phyloP scores from a whole-genome alignment of 169 alveolate species.

The Cryptosporidium baileyi region DNA sequence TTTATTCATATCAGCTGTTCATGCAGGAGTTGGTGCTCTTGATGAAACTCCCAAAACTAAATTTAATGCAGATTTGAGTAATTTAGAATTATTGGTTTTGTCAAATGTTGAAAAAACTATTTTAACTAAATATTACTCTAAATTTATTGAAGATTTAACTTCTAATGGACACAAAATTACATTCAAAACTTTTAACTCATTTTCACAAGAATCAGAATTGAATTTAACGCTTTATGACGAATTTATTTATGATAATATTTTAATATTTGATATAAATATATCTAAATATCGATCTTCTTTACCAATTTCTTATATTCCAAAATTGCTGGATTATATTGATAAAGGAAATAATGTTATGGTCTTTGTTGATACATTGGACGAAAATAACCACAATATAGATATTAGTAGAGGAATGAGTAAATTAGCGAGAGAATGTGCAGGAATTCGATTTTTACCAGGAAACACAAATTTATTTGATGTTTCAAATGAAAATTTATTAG shows the following conservation, averaged over 20 bases:
- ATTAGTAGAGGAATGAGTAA: background rate
- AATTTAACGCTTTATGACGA: constrained; percentile 8
- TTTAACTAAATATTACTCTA: background rate
- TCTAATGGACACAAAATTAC: constrained; percentile 17
- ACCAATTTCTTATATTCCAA: background rate
- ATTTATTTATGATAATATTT: background rate
- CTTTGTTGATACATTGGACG: constrained; percentile 34
- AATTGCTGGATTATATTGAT: constrained; percentile 18
- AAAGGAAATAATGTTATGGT: constrained; percentile 28
- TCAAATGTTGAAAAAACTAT: constrained; percentile 16
- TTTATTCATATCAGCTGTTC: background rate
- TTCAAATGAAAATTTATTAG: background rate
- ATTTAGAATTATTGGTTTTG: background rate
- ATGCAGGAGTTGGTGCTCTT: background rate
- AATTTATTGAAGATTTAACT: background rate
- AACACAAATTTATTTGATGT: constrained; percentile 27
- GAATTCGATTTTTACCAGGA: constrained; percentile 22
- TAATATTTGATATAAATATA: constrained; percentile 12
- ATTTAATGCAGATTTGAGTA: background rate
- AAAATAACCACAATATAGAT: background rate
- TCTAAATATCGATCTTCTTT: constrained; percentile 5
- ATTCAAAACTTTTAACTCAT: background rate
- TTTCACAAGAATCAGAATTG: background rate
- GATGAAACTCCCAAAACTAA: background rate
- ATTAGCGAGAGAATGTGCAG: constrained; percentile 64